A percentile compares a stretch with the other conserved stretches of the same genome.
Evolutionary conservation across 768 basidiomycete species (phyloP).

Genomic region (Termitomyces heimii): DNA sequence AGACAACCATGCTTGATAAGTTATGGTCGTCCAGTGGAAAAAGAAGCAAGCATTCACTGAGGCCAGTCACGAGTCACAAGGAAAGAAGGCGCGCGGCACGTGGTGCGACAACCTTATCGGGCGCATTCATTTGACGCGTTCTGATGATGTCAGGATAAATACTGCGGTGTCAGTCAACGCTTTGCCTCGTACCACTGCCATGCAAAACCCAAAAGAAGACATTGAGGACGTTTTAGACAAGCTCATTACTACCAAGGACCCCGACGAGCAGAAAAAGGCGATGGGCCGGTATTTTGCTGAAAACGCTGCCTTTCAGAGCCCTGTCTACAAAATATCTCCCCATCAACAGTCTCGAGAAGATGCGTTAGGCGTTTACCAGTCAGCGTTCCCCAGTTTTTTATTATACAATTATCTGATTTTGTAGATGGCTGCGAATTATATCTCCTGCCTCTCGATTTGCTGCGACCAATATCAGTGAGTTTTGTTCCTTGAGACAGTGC

Average conservation of each 20-base stretch:
- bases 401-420: background rate
- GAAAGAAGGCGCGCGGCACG: background rate
- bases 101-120: background rate
- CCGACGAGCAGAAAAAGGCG: slow-evolving; percentile 42
- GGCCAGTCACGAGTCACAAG: background rate
- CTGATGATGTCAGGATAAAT: background rate
- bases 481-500: background rate
- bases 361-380: slow-evolving; percentile 57
- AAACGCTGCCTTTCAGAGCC: slow-evolving; percentile 55
- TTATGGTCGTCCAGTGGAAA: background rate
- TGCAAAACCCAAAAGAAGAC: slow-evolving; percentile 54
- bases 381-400: slow-evolving; percentile 8
- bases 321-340: slow-evolving; percentile 43
- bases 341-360: slow-evolving; percentile 46
- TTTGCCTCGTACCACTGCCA: slow-evolving; percentile 19
- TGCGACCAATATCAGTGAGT: slow-evolving; percentile 39
- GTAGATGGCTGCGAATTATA: slow-evolving; percentile 59
- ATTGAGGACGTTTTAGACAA: slow-evolving; percentile 37
- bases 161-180: background rate
- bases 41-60: too few species aligned
- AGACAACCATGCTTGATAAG: background rate
- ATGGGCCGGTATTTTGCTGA: slow-evolving; percentile 44
- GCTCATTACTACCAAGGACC: slow-evolving; percentile 41
- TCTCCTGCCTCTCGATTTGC: slow-evolving; percentile 42
- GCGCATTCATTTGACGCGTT: background rate